Evolutionary conservation across 495 filamentous ascomycete species (phyloP).

Genomic region (Tuber melanosporum): DNA sequence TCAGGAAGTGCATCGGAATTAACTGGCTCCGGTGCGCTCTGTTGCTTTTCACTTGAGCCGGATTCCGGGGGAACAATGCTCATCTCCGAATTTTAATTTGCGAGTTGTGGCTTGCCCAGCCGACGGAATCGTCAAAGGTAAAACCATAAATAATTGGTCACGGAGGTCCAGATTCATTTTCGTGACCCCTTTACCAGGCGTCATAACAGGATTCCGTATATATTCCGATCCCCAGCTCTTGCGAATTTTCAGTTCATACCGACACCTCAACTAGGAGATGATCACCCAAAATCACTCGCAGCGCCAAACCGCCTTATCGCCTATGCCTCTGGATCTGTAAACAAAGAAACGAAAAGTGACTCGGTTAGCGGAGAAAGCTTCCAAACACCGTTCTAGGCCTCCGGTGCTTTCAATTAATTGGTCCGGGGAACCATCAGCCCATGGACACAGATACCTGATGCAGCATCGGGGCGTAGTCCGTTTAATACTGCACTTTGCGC

Average conservation of each 20-base stretch:
- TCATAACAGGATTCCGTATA: neutral
- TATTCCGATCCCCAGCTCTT: neutral
- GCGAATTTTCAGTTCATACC: neutral
- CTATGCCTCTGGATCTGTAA: neutral
- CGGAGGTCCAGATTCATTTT: neutral
- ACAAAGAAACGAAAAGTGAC: neutral
- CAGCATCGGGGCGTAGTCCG: neutral
- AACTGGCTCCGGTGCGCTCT: neutral
- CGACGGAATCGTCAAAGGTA: neutral
- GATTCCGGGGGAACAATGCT: neutral
- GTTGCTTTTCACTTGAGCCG: neutral
- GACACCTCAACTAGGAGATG: neutral
- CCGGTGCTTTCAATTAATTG: neutral
- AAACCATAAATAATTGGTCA: neutral
- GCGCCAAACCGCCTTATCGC: neutral
- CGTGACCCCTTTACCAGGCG: neutral
- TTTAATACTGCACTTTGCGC: neutral
- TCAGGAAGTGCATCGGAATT: neutral
- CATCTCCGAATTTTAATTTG: constrained; percentile 5
- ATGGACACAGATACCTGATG: neutral
- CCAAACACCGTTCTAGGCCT: neutral
- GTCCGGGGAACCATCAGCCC: neutral
- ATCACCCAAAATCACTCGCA: neutral
- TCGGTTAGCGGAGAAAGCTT: neutral
- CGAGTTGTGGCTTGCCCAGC: neutral